These are phyloP conservation scores for Stylosanthes scabra DNA, from an alignment of 331 rosid genomes.

Conservation along the genomic window DNA sequence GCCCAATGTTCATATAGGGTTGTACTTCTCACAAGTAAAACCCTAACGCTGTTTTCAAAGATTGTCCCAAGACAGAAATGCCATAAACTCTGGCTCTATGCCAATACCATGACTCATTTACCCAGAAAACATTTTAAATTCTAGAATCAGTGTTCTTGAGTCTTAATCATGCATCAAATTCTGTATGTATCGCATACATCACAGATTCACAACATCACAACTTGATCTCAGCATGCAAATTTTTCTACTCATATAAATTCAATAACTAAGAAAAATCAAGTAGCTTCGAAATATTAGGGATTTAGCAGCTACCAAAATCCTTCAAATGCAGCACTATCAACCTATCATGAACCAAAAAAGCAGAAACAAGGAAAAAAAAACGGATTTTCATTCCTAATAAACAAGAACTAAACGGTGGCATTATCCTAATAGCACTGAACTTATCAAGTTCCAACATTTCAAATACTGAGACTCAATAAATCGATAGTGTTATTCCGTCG, in stretches of 20 bases:
- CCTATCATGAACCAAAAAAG: not conserved
- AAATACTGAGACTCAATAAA: no score
- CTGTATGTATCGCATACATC: constrained; percentile 1
- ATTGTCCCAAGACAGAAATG: no score
- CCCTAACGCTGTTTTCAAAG: not conserved
- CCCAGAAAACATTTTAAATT: constrained; percentile 9
- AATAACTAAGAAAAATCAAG: not conserved
- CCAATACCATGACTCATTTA: not conserved
- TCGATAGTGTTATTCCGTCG: no score
- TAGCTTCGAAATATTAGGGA: not conserved
- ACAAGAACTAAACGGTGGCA: not conserved
- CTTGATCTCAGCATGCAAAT: constrained; percentile 5
- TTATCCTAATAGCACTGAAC: not conserved
- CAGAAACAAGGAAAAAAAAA: not conserved
- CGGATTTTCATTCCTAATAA: not conserved
- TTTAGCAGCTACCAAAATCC: not conserved
- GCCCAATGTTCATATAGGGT: not conserved
- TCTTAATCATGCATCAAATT: not conserved
- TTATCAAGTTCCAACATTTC: no score
- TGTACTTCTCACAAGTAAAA: constrained; percentile 25
- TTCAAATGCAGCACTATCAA: not conserved
- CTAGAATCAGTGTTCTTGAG: not conserved
- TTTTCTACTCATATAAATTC: not conserved
- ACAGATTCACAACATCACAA: not conserved
- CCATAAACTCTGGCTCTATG: no score